Percentiles rank a stretch among this genome's conserved stretches.
phyloP scores from a whole-genome alignment of 1,284 basidiomycete genomes.

The Apiotrichum veenhuisii region DNA sequence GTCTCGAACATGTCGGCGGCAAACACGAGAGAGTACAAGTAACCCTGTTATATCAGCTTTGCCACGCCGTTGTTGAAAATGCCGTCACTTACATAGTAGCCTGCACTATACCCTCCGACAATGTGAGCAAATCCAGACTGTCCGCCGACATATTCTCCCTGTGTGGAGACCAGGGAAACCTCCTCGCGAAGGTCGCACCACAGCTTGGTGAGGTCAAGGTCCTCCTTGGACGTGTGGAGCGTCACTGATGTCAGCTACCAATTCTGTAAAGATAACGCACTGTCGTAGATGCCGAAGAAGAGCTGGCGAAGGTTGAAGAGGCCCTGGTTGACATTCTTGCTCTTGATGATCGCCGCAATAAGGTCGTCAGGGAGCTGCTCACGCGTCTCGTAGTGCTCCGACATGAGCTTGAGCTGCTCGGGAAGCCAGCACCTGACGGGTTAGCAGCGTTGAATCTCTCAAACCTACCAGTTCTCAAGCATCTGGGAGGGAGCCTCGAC shows the following conservation, averaged over 20 bases:
- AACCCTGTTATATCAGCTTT: conserved; percentile 1
- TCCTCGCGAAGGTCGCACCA: conserved; percentile 22
- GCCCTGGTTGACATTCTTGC: conserved; percentile 21
- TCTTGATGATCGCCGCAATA: conserved; percentile 21
- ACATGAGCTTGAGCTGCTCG: conserved; percentile 24
- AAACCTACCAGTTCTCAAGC: conserved; percentile 74
- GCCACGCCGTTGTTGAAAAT: too few species aligned
- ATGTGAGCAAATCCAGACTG: conserved; percentile 21
- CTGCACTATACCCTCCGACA: conserved; percentile 15
- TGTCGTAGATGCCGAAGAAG: conserved; percentile 22
- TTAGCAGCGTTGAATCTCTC: not conserved
- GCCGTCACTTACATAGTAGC: conserved; percentile 7
- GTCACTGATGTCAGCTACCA: conserved; percentile 9
- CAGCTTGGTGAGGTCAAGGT: conserved; percentile 20
- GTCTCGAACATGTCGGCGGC: conserved; percentile 24
- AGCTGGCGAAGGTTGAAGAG: conserved; percentile 24
- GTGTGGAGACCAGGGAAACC: conserved; percentile 16
- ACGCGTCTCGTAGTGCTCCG: conserved; percentile 19
- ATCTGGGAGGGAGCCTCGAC: conserved; percentile 84
- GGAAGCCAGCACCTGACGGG: conserved; percentile 17
- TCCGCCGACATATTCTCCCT: conserved; percentile 20
- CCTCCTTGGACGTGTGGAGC: conserved; percentile 22
- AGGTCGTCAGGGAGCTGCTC: conserved; percentile 21
- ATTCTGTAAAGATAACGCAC: not conserved
- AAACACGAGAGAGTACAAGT: conserved; percentile 21